Evolutionary conservation across 768 basidiomycete species (phyloP).

Genomic region (Russula sp.): DNA sequence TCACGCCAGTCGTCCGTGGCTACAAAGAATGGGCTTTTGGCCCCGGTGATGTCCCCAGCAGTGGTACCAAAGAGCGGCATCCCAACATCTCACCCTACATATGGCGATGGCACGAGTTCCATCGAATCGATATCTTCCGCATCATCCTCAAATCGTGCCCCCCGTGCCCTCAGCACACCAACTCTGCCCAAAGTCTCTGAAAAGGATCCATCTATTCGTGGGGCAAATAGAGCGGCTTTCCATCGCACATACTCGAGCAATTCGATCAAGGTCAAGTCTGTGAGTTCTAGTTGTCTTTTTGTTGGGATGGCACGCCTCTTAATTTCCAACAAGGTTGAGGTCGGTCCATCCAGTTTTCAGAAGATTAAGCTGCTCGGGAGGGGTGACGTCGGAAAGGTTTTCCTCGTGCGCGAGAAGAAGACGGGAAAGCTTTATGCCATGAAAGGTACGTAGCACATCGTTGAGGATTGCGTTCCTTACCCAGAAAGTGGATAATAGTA

Average conservation of each 20-base stretch:
- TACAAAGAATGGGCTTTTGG: constrained; percentile 71
- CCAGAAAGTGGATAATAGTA: constrained; percentile 44
- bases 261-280: constrained; percentile 89
- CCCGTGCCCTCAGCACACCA: constrained; percentile 27
- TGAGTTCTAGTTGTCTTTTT: constrained; percentile 34
- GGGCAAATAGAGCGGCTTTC: constrained; percentile 66
- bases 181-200: constrained; percentile 37
- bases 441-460: constrained; percentile 71
- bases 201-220: constrained; percentile 33
- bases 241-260: constrained; percentile 95
- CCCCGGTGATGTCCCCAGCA: constrained; percentile 55
- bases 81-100: constrained; percentile 34
- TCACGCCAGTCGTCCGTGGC: constrained; percentile 45
- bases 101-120: constrained; percentile 51
- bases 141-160: constrained; percentile 54
- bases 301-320: background rate
- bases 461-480: constrained; percentile 14
- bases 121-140: constrained; percentile 73
- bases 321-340: constrained; percentile 62
- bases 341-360: constrained; percentile 87
- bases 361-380: constrained; percentile 98
- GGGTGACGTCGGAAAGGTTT: constrained; percentile 98
- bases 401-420: constrained; percentile 98
- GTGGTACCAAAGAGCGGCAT: constrained; percentile 42
- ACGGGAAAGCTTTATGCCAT: constrained; percentile 93